Conservation (phyloP, 257 asterid genomes). For the Fraxinus cuspidata region DNA sequence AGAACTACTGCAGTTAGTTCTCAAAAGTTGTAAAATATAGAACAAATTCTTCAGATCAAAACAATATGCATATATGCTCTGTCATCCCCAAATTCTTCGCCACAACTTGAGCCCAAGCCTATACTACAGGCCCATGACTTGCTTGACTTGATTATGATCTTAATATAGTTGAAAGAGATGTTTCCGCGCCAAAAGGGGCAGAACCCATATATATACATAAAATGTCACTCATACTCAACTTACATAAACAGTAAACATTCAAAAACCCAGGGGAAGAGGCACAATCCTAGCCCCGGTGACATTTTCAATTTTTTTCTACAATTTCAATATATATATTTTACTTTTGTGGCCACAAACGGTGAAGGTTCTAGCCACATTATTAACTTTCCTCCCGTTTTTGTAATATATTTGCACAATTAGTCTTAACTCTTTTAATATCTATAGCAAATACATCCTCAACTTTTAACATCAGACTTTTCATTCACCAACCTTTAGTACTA, state of each 20-base stretch:
- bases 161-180: conserved; percentile 3
- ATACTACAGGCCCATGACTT: conserved; percentile 6
- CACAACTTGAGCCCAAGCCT: conserved; percentile 2
- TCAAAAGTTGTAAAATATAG: conserved; percentile 2
- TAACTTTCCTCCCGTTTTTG: no score
- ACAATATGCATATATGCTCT: neutral
- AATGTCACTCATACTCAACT: neutral
- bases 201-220: neutral
- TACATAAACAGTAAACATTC: conserved; percentile 9
- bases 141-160: conserved; percentile 14
- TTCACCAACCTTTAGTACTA: no score
- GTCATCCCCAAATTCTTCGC: conserved; percentile 3
- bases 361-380: no score
- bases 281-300: no score
- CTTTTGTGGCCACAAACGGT: no score
- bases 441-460: no score
- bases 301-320: no score
- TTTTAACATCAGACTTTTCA: no score
- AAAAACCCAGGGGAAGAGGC: neutral
- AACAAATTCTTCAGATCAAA: conserved; percentile 14
- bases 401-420: no score
- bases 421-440: no score
- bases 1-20: conserved; percentile 5
- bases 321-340: no score
- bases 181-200: conserved; percentile 3